phyloP scores from a whole-genome alignment of 805 yeast species.

The Sungouiozyma intestinalis region DNA sequence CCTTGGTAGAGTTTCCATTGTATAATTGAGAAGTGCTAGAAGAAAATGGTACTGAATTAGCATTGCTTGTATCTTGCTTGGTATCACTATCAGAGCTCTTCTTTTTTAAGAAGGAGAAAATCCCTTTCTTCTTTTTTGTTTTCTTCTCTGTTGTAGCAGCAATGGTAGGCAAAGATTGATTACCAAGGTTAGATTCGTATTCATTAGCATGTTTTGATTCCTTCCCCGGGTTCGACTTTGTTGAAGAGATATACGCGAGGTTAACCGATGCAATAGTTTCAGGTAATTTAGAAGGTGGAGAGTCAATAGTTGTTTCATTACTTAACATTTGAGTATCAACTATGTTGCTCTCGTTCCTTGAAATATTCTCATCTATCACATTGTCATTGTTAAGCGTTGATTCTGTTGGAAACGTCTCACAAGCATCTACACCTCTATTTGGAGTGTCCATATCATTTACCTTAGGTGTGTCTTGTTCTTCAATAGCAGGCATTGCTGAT shows the following conservation, averaged over 20 bases:
- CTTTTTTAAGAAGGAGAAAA: constrained; percentile 24
- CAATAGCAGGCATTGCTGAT: constrained; percentile 1
- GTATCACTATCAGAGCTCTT: constrained; percentile 6
- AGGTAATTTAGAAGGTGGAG: no score
- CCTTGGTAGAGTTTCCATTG: not conserved
- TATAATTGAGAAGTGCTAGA: not conserved
- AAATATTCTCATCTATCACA: not conserved
- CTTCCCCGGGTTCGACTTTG: no score
- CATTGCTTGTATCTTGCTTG: not conserved
- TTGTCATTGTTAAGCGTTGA: not conserved
- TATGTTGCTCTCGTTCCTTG: not conserved
- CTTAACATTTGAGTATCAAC: not conserved
- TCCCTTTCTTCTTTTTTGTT: constrained; percentile 15
- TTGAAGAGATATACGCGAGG: no score
- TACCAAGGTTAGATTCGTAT: no score
- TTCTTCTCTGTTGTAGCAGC: not conserved
- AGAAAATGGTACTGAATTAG: not conserved
- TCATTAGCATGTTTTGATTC: no score
- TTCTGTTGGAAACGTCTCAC: not conserved
- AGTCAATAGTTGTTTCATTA: no score
- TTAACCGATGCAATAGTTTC: no score
- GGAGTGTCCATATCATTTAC: not conserved
- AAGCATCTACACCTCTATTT: not conserved
- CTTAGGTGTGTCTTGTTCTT: constrained; percentile 1
- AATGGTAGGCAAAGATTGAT: not conserved